Base-by-base conservation (phyloP, 75 land plant species). In the Sequoiadendron giganteum region DNA sequence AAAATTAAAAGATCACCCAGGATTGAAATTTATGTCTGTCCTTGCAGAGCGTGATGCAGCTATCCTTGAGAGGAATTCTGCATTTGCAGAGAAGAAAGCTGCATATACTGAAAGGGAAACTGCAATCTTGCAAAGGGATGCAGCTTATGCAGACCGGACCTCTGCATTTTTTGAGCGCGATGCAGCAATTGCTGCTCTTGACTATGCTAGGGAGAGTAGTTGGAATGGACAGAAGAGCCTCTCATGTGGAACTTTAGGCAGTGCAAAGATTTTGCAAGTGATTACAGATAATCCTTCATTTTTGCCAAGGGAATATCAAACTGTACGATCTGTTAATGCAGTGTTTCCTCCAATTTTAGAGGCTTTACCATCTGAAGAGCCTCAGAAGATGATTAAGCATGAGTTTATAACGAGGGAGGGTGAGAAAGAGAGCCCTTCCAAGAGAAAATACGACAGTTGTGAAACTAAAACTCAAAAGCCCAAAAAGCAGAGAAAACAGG, bases 1-100 rank as follows among this genome's bases (percentile, higher is more conserved):
- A 0, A 8, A 48, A 9, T 47, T 47, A 32, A 89, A 88, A 55
- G 89, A 88, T 16, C 86, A 91, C n/a, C 87, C 87, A 2, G 92
- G 89, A 13, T 83, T 93, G 43, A 90, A 93, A 90, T 91, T 93
- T 30, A 94, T 94, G 91, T 88, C 93, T 36, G 73, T 89, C 19
- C 79, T 91, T 16, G 88, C 89, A 58, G 96, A 95, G 38, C 89
- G 89, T 15, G 92, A 93, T 73, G 83, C 90, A 36, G 92, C 89
- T 34, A 82, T 91, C 19, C 25, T 88, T 54, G 90, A 89, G 70
- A 87, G 85, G 48, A 72, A 58, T 58, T 87, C 84, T 72, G 89
- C 85, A 38, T 48, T 81, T 47, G 87, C 90, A 5, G 91, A 82
- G 34, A 86, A 90, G 83, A 81, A 83, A 54, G 89, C 89, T 14